These are phyloP conservation scores for Pneumocystis oryctolagi DNA, from an alignment of 1,139 yeast genomes.

Conservation along the genomic window DNA sequence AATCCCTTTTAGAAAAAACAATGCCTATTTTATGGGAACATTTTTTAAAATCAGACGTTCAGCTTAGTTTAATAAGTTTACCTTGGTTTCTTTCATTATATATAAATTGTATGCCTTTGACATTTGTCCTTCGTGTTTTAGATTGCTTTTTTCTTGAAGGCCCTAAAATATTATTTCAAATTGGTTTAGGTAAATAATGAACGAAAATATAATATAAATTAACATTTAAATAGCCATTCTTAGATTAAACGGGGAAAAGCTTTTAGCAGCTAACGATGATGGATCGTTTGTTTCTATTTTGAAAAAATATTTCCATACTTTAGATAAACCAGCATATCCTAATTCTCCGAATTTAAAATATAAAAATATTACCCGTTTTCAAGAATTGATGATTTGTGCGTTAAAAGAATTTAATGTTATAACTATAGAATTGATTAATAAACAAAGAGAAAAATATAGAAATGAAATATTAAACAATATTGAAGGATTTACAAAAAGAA, in stretches of 20 bases:
- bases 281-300: constrained; percentile 78
- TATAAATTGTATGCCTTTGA: constrained; percentile 85
- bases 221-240: constrained; percentile 40
- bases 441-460: constrained; percentile 56
- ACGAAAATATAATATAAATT: not conserved
- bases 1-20: constrained; percentile 72
- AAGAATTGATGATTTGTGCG: constrained; percentile 78
- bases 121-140: constrained; percentile 78
- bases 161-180: constrained; percentile 76
- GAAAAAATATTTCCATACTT: constrained; percentile 62
- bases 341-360: constrained; percentile 49
- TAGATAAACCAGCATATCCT: constrained; percentile 74
- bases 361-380: constrained; percentile 65
- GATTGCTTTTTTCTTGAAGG: constrained; percentile 90
- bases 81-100: constrained; percentile 94
- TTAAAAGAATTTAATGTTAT: constrained; percentile 77
- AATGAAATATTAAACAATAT: constrained; percentile 70
- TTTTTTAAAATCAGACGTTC: constrained; percentile 64
- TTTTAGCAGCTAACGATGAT: constrained; percentile 72
- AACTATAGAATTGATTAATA: constrained; percentile 57
- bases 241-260: constrained; percentile 70
- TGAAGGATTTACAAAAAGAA: constrained; percentile 77
- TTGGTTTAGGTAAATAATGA: constrained; percentile 37
- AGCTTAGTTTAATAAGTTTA: constrained; percentile 80
- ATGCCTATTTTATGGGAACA: constrained; percentile 85